Percentiles rank a stretch among this genome's conserved stretches.
Conservation (phyloP, 345 rosid species). For the Sisymbrium irio region DNA sequence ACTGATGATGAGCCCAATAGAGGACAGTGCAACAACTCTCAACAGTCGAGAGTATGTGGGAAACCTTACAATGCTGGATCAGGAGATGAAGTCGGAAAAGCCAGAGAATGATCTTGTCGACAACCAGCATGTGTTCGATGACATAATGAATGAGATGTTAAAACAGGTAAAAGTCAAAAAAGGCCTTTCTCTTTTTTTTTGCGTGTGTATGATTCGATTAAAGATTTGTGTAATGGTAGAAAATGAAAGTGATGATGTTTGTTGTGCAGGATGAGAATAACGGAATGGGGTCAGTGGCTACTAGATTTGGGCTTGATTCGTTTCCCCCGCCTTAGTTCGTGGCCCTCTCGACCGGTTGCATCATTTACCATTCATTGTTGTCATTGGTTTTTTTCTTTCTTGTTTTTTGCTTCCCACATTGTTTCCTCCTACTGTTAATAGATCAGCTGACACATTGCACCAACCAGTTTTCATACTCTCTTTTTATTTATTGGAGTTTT, state of each 20-base stretch:
- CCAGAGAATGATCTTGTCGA: constrained; percentile 40
- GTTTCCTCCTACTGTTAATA: constrained; percentile 18
- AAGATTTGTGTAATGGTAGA: background rate
- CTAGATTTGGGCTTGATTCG: constrained; percentile 37
- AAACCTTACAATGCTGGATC: constrained; percentile 35
- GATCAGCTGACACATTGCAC: constrained; percentile 20
- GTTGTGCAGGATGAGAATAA: constrained; percentile 36
- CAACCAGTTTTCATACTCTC: constrained; percentile 9
- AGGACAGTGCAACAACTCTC: constrained; percentile 31
- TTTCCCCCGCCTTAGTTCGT: constrained; percentile 31
- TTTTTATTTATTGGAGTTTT: background rate
- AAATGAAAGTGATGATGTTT: constrained; percentile 11
- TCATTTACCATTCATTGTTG: background rate
- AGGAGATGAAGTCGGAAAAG: constrained; percentile 45
- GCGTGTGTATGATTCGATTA: background rate
- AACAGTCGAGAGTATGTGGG: constrained; percentile 36
- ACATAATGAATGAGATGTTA: constrained; percentile 60
- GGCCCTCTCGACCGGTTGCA: background rate
- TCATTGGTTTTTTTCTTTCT: background rate
- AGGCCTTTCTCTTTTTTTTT: background rate
- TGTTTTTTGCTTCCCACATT: background rate
- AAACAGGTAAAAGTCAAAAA: constrained; percentile 48
- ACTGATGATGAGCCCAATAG: constrained; percentile 38
- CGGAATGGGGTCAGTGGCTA: constrained; percentile 28
- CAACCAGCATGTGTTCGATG: constrained; percentile 58